Evolutionary conservation across 306 rosid species (phyloP), one percentile per base, ranked within the genome.

Genomic region (Biancaea sappan): DNA sequence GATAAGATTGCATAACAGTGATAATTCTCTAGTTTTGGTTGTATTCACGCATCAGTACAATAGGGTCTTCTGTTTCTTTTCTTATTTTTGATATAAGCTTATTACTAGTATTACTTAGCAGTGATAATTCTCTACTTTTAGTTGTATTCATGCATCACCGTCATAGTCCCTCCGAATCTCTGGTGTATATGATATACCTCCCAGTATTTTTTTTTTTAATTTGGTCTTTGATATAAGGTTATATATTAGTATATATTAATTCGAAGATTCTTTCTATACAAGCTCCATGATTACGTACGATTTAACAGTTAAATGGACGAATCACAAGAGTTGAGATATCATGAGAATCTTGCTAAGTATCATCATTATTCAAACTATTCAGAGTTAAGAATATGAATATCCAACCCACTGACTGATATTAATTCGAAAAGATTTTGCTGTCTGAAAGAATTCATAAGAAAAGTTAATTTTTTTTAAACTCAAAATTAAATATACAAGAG

Each of bases 251-350:
- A n/a, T n/a, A n/a, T n/a, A 32, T 31, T 59, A n/a, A 1, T 59
- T 16, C 21, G 3, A 41, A 59, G 66, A 37, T 19, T 34, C 14
- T 12, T 44, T 16, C 64, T 32, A 58, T 58, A 16, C n/a, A 4
- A 8, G 65, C 32, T 41, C 38, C 15, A 66, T 81, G 76, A 74
- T 70, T 77, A 31, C n/a, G n/a, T 31, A 58, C 69, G 75, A 74
- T 69, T 64, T 43, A 84, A 81, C 85, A 84, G 85, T 81, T 81
- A 84, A 77, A 81, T 74, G 79, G 75, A 84, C 81, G 85, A 74
- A 84, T 81, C 79, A 70, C 8, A 56, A 75, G 53, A 64, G 37
- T 71, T 65, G 88, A 84, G 62, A 66, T 74, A 83, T 84, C 88
- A 83, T 71, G 77, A 57, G 67, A 84, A 80, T 72, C 73, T 80